Conservation (phyloP, 129 eudicot genomes). For the Helichrysum umbraculigerum region DNA sequence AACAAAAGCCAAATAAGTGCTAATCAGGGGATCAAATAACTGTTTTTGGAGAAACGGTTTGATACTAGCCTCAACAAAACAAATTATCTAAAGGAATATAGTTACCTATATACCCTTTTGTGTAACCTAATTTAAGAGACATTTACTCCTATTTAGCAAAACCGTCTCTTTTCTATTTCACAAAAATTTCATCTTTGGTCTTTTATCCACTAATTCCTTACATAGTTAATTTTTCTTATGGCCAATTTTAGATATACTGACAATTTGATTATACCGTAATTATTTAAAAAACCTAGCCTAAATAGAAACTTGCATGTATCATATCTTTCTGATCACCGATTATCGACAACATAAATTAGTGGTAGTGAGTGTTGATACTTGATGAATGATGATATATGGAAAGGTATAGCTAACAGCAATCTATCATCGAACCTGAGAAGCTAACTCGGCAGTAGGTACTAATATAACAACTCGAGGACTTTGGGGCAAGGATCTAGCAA, state of each 20-base stretch:
- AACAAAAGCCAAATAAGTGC: not conserved
- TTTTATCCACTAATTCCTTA: not conserved
- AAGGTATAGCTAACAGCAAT: constrained; percentile 7
- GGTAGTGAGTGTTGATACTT: not conserved
- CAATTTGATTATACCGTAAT: not conserved
- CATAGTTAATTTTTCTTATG: not conserved
- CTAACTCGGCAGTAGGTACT: constrained; percentile 98
- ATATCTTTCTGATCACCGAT: not conserved
- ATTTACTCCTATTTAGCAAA: not conserved
- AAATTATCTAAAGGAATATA: not conserved
- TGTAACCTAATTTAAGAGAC: not conserved
- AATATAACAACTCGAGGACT: constrained; percentile 82
- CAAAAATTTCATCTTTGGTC: not conserved
- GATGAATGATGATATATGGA: constrained; percentile 12
- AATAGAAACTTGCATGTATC: constrained; percentile 11
- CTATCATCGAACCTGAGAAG: constrained; percentile 70
- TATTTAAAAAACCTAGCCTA: not conserved
- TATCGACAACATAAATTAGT: not conserved
- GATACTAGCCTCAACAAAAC: not conserved
- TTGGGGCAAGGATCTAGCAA: constrained; percentile 63
- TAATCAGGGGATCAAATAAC: not conserved
- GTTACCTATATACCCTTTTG: not conserved
- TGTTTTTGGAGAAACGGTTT: not conserved
- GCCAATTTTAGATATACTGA: not conserved
- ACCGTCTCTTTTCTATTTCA: not conserved